phyloP scores from a whole-genome alignment of 768 basidiomycete genomes.

The Rhizopogon vinicolor region DNA sequence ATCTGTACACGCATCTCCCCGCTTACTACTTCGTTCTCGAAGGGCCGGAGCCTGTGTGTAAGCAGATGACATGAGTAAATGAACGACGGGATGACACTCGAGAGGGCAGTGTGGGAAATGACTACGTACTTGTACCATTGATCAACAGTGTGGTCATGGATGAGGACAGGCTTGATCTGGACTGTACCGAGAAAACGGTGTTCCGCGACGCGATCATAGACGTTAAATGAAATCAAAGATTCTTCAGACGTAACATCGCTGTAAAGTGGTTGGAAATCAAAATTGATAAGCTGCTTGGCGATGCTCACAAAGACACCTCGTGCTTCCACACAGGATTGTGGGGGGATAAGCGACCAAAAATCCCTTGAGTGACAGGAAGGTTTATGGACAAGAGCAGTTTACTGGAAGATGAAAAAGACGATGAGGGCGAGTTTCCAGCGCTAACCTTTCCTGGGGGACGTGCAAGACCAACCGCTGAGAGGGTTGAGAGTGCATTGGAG shows the following conservation, averaged over 20 bases:
- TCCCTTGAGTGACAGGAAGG: conserved; percentile 31
- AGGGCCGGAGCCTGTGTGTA: conserved; percentile 57
- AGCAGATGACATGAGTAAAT: conserved; percentile 12
- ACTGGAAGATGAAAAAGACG: conserved; percentile 34
- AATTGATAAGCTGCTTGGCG: conserved; percentile 7
- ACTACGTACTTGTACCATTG: conserved; percentile 90
- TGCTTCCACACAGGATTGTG: conserved; percentile 99
- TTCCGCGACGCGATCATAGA: conserved; percentile 85
- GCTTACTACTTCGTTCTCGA: conserved; percentile 77
- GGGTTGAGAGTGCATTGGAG: conserved; percentile 59
- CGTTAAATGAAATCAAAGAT: conserved; percentile 79
- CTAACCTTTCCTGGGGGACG: conserved; percentile 38
- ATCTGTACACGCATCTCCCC: conserved; percentile 95
- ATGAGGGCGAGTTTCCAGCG: conserved; percentile 39
- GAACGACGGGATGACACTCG: conserved; percentile 9
- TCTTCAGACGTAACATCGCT: conserved; percentile 94
- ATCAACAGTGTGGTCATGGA: conserved; percentile 94
- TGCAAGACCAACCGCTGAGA: conserved; percentile 56
- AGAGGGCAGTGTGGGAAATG: conserved; percentile 8
- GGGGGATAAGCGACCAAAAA: conserved; percentile 64
- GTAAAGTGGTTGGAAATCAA: conserved; percentile 16
- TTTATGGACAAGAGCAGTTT: conserved; percentile 27
- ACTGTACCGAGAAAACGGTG: conserved; percentile 88
- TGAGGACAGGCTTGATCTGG: conserved; percentile 84
- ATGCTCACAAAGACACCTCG: conserved; percentile 91